Conservation (phyloP, 495 filamentous ascomycete genomes). For the Cercophora sp. region DNA sequence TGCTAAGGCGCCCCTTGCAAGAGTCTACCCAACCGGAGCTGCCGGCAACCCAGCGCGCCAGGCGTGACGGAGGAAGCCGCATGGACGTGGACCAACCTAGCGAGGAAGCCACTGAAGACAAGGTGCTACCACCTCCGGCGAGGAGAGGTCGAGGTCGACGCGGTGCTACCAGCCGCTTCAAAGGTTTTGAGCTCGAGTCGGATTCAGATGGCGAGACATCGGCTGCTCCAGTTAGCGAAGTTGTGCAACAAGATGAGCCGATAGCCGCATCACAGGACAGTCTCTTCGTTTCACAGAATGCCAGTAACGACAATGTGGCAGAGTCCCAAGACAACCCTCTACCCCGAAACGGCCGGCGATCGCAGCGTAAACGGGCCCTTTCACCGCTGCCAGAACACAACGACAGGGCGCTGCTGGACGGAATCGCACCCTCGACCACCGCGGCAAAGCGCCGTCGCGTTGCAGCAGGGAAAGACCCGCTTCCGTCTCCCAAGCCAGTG, state of each 20-base stretch:
- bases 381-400: slow-evolving; percentile 33
- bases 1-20: slow-evolving; percentile 61
- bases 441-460: slow-evolving; percentile 67
- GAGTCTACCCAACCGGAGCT: slow-evolving; percentile 24
- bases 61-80: slow-evolving; percentile 2
- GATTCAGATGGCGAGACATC: slow-evolving; percentile 27
- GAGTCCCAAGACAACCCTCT: too few relatives aligned
- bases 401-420: slow-evolving; percentile 53
- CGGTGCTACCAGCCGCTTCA: slow-evolving; percentile 60
- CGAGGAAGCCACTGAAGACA: background rate
- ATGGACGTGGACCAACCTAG: slow-evolving; percentile 32
- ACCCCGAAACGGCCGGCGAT: too few relatives aligned
- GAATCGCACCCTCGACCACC: slow-evolving; percentile 65
- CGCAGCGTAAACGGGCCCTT: slow-evolving; percentile 44
- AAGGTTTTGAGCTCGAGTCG: slow-evolving; percentile 56
- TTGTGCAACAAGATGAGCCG: background rate
- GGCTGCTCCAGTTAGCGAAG: background rate
- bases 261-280: slow-evolving; percentile 22
- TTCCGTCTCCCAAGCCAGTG: slow-evolving; percentile 25
- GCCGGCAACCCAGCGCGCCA: slow-evolving; percentile 6
- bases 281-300: slow-evolving; percentile 31
- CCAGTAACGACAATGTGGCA: too few relatives aligned
- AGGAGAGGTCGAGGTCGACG: slow-evolving; percentile 32
- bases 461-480: slow-evolving; percentile 41
- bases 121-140: slow-evolving; percentile 16